Evolutionary conservation across 1,284 basidiomycete genomes (phyloP).

Genomic region (Cystobasidiaceae sp.): DNA sequence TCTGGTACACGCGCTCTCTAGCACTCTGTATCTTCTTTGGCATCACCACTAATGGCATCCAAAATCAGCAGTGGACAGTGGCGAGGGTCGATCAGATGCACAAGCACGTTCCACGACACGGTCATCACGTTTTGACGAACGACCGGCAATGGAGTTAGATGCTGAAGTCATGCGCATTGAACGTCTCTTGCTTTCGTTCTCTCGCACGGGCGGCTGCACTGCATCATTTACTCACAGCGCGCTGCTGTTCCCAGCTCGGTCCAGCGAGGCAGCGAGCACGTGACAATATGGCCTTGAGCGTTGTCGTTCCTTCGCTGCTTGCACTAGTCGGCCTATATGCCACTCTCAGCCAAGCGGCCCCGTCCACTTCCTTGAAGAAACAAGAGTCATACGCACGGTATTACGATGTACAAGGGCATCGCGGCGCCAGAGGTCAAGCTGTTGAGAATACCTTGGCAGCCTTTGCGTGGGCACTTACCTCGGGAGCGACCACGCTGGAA

Average conservation of each 20-base stretch:
- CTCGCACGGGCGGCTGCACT: too few species aligned
- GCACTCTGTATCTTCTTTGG: neutral
- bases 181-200: too few species aligned
- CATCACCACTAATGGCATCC: neutral
- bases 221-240: too few species aligned
- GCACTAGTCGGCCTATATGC: neutral
- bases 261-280: too few species aligned
- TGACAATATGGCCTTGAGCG: neutral
- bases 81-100: too few species aligned
- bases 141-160: too few species aligned
- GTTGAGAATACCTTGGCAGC: constrained; percentile 64
- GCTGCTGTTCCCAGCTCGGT: too few species aligned
- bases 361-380: neutral
- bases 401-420: constrained; percentile 52
- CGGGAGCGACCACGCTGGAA: constrained; percentile 65
- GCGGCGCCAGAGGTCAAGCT: constrained; percentile 66
- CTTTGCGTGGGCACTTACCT: constrained; percentile 68
- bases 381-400: neutral
- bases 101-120: too few species aligned
- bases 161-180: too few species aligned
- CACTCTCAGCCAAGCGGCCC: neutral
- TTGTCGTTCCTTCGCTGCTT: neutral
- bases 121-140: too few species aligned
- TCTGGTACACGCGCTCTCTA: too few species aligned
- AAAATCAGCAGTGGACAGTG: too few species aligned